Base-by-base conservation (phyloP, 306 rosid genomes). In the Ochetophila trinervis region DNA sequence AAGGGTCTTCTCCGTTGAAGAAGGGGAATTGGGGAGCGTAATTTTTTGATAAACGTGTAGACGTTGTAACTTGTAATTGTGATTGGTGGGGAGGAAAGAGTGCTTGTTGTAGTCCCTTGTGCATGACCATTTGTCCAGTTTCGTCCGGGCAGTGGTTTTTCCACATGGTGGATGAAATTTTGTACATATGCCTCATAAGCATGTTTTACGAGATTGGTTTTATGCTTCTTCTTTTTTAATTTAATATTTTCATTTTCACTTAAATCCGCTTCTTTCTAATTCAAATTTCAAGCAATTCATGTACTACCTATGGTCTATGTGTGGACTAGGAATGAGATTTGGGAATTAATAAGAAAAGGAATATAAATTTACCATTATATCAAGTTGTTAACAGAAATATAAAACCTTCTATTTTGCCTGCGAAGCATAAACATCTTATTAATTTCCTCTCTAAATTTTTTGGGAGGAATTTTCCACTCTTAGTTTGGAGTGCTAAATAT, bases 91-190 rank as follows among this genome's bases (percentile, higher is more conserved):
- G 58, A 16, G 65, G 36, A 72, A 62, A 55, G 47, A 56, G 62
- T 40, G 63, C 45, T 72, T 68, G 48, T 75, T 73, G 18, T 51
- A 58, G 53, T 68, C 82, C 71, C 57, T 53, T 32, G 53, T 73
- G 75, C 72, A 44, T n/a, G 68, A 71, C 67, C 64, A 52, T 48
- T 55, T 57, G 66, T 66, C 65, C 49, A 57, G 60, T 72, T 78
- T 68, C 48, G 73, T 71, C 68, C 6, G 36, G 65, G 84, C 76
- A 45, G 74, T 66, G 60, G 65, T 66, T 85, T 60, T 68, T n/a
- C 69, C 42, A 1, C 73, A 63, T 37, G 58, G 34, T 66, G 81
- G 84, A 70, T 77, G 73, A 69, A 76, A 64, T 81, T 80, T 83
- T 86, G 91, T 88, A 86, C 52, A 80, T 80, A 77, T 21, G 10